Conservation (phyloP, 768 basidiomycete genomes). For the Xanthoconium stramineum region DNA sequence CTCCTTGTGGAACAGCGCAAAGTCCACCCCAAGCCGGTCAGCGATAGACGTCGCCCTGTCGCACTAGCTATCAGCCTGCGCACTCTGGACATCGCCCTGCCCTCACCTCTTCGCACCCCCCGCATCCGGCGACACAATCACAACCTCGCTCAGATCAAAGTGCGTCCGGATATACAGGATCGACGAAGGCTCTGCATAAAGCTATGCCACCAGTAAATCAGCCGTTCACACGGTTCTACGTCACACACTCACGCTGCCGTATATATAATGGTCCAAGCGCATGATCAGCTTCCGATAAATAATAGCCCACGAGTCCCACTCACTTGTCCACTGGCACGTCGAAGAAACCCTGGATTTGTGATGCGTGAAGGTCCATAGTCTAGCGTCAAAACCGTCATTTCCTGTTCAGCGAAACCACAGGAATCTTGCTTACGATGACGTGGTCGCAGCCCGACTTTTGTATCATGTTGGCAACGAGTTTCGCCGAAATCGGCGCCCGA, state of each 20-base stretch:
- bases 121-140: slow-evolving; percentile 97
- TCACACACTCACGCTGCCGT: slow-evolving; percentile 47
- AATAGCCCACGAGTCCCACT: slow-evolving; percentile 36
- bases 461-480: slow-evolving; percentile 97
- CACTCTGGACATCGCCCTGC: neutral
- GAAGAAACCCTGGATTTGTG: slow-evolving; percentile 99
- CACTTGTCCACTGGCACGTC: slow-evolving; percentile 99
- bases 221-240: slow-evolving; percentile 10
- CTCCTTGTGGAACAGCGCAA: slow-evolving; percentile 99
- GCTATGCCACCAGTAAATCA: slow-evolving; percentile 41
- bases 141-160: slow-evolving; percentile 79
- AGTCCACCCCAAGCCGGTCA: slow-evolving; percentile 93
- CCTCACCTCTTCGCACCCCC: slow-evolving; percentile 94
- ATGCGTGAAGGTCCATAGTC: slow-evolving; percentile 99
- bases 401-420: neutral
- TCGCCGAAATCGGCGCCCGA: slow-evolving; percentile 95
- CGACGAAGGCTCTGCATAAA: slow-evolving; percentile 94
- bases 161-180: slow-evolving; percentile 92
- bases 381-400: slow-evolving; percentile 28
- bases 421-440: slow-evolving; percentile 72
- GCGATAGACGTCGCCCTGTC: slow-evolving; percentile 94
- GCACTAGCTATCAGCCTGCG: slow-evolving; percentile 14
- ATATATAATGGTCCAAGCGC: neutral
- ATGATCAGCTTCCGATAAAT: slow-evolving; percentile 14
- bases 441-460: slow-evolving; percentile 93